Conservation (phyloP, 768 basidiomycete genomes). For the Clavaria fumosa region DNA sequence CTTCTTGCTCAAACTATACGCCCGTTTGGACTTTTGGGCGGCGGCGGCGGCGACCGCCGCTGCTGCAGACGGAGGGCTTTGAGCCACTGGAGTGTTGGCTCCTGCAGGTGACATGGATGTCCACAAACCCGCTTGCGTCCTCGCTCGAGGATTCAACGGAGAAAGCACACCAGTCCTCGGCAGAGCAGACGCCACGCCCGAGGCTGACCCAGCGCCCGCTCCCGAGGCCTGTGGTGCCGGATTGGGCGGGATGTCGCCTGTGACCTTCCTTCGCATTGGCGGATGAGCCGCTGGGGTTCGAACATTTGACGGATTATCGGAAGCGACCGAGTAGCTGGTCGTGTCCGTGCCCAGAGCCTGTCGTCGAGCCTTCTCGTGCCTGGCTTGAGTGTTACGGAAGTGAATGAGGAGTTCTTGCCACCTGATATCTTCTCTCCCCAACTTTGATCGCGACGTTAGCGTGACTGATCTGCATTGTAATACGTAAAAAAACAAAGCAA, state of each 20-base stretch:
- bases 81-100: slow-evolving; percentile 1
- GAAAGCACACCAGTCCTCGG: slow-evolving; percentile 39
- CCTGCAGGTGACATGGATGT: neutral
- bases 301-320: slow-evolving; percentile 12
- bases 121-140: slow-evolving; percentile 27
- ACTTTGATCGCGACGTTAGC: slow-evolving; percentile 54
- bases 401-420: slow-evolving; percentile 92
- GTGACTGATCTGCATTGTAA: slow-evolving; percentile 14
- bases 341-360: slow-evolving; percentile 55
- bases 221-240: no score
- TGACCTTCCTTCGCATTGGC: slow-evolving; percentile 44
- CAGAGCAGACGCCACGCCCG: slow-evolving; percentile 15
- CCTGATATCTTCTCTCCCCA: slow-evolving; percentile 80
- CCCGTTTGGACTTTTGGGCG: slow-evolving; percentile 7
- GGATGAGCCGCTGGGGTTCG: slow-evolving; percentile 23
- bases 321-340: slow-evolving; percentile 11
- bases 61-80: no score
- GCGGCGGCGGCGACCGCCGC: neutral
- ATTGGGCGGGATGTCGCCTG: slow-evolving; percentile 26
- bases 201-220: no score
- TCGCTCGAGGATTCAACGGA: slow-evolving; percentile 58
- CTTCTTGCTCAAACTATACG: slow-evolving; percentile 12
- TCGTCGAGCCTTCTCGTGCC: slow-evolving; percentile 84
- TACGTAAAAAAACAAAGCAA: slow-evolving; percentile 1
- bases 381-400: slow-evolving; percentile 78